Base-by-base conservation (phyloP, 2,329 filamentous ascomycete species). In the Fusarium sp. region DNA sequence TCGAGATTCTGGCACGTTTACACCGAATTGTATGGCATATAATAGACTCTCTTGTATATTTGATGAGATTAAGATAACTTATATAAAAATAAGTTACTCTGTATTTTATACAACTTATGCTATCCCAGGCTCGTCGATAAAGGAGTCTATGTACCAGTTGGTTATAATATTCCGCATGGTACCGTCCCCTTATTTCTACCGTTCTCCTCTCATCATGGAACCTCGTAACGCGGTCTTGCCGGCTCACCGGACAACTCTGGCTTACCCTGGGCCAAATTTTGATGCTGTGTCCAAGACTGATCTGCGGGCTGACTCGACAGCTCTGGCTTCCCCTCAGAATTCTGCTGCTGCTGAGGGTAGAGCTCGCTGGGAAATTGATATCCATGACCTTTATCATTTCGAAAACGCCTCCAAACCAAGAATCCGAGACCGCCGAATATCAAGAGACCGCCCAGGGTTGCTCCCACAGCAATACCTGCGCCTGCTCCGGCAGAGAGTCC, bases 381-480 rank as follows among this genome's bases (percentile, higher is more conserved):
- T 22, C 36, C 29, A 6, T 10, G 13, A 6, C 28, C 19, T 13
- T 39, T 42, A 22, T 9, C 25, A 4, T 48, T 58, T 26, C 41
- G 31, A 3, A 35, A 49, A 22, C 35, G 42, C 31, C 26, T 58
- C 54, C 54, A 58, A n/a, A 40, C 15, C 11, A 58, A 28, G 29
- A 41, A 56, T 6, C 42, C 54, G 5, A 58, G 12, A 11, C 50
- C 54, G 0, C 36, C 31, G 10, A 58, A 12, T 11, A 31, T 22
- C 13, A 54, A 29, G 11, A 58, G 5, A 4, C 15, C 43, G 5
- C 54, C 42, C 5, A 13, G 19, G 2, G 45, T 49, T 19, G 54
- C 51, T 10, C 50, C 54, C 7, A 49, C 22, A 2, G 50, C 43
- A n/a, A 58, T 58, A 28, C 54, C 54, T 12, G 51, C 54, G 5